Percentiles rank a stretch among this genome's conserved stretches.
Conservation (phyloP, 2,329 filamentous ascomycete species). For the Apiospora kogelbergensis region DNA sequence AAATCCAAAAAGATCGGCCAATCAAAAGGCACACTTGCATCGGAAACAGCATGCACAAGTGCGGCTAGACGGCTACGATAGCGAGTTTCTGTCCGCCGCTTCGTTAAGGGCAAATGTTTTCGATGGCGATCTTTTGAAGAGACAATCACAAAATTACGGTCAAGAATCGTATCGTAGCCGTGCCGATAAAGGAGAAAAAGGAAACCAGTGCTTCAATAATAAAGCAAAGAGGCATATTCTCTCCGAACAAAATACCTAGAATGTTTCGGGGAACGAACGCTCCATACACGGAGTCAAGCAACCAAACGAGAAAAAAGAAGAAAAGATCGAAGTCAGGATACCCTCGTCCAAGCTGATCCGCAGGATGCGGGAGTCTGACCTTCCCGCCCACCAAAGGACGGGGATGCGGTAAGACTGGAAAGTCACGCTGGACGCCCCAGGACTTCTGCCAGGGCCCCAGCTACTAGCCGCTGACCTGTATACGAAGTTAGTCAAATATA, state of each 20-base stretch:
- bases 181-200: too few species aligned
- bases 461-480: neutral
- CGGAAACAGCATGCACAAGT: neutral
- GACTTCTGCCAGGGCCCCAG: neutral
- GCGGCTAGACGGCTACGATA: neutral
- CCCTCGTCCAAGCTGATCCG: neutral
- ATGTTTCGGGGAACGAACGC: neutral
- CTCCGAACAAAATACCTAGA: too few species aligned
- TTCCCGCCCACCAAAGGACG: neutral
- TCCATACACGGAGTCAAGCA: too few species aligned
- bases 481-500: neutral
- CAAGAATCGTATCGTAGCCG: too few species aligned
- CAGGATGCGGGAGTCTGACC: neutral
- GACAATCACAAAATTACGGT: neutral
- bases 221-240: too few species aligned
- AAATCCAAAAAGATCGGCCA: neutral
- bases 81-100: neutral
- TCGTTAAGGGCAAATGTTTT: neutral
- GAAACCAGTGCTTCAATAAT: too few species aligned
- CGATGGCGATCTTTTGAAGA: neutral
- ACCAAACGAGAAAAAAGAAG: too few species aligned
- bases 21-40: neutral
- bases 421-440: slow-evolving; percentile 5
- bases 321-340: neutral
- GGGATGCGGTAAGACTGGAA: neutral